Base-by-base conservation (phyloP, 164 flowering plant genomes). In the Vitis riparia region DNA sequence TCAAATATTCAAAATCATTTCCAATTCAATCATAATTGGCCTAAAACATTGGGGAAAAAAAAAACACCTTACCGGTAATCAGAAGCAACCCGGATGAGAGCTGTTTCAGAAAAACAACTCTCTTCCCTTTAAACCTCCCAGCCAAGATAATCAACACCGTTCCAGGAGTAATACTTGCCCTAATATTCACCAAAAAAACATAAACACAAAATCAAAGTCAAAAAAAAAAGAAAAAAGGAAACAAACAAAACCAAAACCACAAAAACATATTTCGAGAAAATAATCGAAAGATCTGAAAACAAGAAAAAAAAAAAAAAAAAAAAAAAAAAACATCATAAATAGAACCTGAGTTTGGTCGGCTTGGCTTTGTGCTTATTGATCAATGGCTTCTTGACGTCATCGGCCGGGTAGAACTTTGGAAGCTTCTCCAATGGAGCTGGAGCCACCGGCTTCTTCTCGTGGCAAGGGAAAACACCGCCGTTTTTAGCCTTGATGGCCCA, bases 401-500 rank as follows among this genome's bases (percentile, higher is more conserved):
- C 94, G 13, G 97, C 94, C 1, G 97, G 97, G 72, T 91, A 89
- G 74, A 85, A 89, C 82, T 90, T 88, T 44, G 91, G 81, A 0
- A 85, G 71, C 79, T 87, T 85, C 68, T 72, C 82, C 30, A 66
- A 79, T 3, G 84, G 68, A 8, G 78, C 17, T 0, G 77, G 50
- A 6, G 78, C 58, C 19, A 59, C 37, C 0, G 84, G 69, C 59
- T 73, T 65, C 15, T 77, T 53, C 11, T 79, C 87, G 75, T 90
- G 93, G 32, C 63, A 76, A 44, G 93, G 97, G 76, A 90, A 89
- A 37, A 68, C 78, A 69, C 94, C 97, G 51, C 92, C 95, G 65
- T 88, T 81, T 68, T 92, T 89, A 68, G 92, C 90, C 84, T 92
- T 92, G 81, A 92, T 88, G 2, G 97, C 97, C 95, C 95, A 92